Evolutionary conservation across 768 basidiomycete species (phyloP), one percentile per base, ranked within the genome.

Genomic region (Tulasnella sp.): DNA sequence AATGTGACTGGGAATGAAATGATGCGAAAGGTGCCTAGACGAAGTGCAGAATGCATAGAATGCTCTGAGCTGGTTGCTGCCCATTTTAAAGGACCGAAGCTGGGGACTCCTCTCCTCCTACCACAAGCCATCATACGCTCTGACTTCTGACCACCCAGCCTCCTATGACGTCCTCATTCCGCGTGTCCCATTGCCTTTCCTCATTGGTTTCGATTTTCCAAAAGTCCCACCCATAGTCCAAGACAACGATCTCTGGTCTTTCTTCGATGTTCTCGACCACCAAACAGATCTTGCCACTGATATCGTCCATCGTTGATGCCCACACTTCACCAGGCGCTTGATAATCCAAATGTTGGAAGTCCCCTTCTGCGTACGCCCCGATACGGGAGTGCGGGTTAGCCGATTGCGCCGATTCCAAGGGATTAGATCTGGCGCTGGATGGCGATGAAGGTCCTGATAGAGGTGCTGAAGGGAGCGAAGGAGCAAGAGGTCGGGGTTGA

Each of bases 181-280:
- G n/a, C 41, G 31, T 44, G 41, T 78, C 60, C 60, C 58, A 78
- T 14, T 54, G 31, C 28, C 34, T 48, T 54, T 60, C 77, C 50
- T 64, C 77, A 37, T 64, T 78, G 31, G 22, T 42, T 34, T 72
- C 77, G 28, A 20, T 1, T n/a, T 72, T 78, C 77, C 54, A 60
- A 64, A 78, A 78, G 77, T 78, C 77, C 77, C 77, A 73, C 0
- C 79, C 79, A 46, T 80, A 80, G 46, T 80, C 79, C 72, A 80
- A 40, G 40, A 80, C 79, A 8, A 80, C 79, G 50, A 78, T 64
- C 41, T 78, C 77, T 12, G 50, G 60, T 44, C 58, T n/a, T 78
- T 64, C 58, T 31, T 78, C 40, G 69, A 69, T 41, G 22, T 77
- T 64, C 20, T 77, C 79, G 24, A 50, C 79, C 42, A 80, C 79